These are phyloP conservation scores for Xanthoceras sorbifolium DNA, from an alignment of 345 rosid species.

Conservation along the genomic window DNA sequence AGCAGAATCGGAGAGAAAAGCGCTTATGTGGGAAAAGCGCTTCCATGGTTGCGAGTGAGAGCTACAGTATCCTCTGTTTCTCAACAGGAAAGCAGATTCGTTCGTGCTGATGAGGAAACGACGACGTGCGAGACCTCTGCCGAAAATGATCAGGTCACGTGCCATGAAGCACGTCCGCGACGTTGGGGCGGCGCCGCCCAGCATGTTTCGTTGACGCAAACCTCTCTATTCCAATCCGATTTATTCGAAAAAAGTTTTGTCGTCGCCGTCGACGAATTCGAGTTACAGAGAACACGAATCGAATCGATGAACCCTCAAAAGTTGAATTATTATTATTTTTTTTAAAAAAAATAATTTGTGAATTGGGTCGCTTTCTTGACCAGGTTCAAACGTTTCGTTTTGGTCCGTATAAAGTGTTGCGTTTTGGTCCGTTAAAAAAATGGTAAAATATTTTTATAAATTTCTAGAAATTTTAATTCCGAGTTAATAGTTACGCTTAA, in stretches of 20 bases:
- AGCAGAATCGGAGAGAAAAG: constrained; percentile 39
- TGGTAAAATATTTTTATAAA: too few species aligned
- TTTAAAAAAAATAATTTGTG: background rate
- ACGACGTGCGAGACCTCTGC: background rate
- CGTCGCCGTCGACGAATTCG: background rate
- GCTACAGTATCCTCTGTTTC: background rate
- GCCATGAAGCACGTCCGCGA: background rate
- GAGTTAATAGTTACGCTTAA: too few species aligned
- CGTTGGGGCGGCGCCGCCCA: background rate
- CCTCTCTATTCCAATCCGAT: background rate
- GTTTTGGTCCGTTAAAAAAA: too few species aligned
- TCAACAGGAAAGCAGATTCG: too few species aligned
- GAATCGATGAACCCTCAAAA: background rate
- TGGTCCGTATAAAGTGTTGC: too few species aligned
- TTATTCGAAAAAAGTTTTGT: background rate
- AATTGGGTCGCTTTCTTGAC: background rate
- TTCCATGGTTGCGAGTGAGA: constrained; percentile 18
- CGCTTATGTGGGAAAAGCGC: constrained; percentile 20
- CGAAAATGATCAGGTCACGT: background rate
- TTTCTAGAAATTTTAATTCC: too few species aligned
- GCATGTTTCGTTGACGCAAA: too few species aligned
- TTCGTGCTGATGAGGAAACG: background rate
- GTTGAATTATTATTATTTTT: background rate
- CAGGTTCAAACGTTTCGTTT: background rate
- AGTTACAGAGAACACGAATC: background rate